Conservation (phyloP, 306 rosid genomes). For the Leucaena leucocephala region DNA sequence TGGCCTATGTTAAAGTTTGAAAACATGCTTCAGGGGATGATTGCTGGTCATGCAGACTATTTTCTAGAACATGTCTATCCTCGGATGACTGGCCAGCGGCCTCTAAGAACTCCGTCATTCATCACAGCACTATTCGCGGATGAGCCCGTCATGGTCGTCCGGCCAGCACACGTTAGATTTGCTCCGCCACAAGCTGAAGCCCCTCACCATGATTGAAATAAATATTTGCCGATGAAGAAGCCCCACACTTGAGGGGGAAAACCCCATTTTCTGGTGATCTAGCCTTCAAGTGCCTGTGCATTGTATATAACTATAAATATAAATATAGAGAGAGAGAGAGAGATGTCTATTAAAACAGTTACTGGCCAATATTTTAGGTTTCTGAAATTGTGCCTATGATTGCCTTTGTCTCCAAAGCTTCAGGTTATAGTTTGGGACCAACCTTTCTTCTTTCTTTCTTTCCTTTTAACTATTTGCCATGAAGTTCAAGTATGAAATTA, state of each 20-base stretch:
- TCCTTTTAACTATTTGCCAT: not conserved
- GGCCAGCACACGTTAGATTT: conserved; percentile 54
- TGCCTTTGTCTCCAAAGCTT: too few relatives aligned
- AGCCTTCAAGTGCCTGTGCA: not conserved
- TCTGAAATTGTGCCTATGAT: not conserved
- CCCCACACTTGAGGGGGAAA: not conserved
- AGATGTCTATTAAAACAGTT: not conserved
- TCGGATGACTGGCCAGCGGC: conserved; percentile 64
- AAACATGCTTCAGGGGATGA: conserved; percentile 57
- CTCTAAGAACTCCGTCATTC: conserved; percentile 56
- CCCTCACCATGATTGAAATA: conserved; percentile 43
- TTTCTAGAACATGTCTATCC: conserved; percentile 74
- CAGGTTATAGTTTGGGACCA: not conserved
- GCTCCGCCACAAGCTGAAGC: conserved; percentile 56
- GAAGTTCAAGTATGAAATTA: not conserved
- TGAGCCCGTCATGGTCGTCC: conserved; percentile 56
- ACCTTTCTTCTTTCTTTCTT: not conserved
- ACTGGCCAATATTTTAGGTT: not conserved
- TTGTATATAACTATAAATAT: not conserved
- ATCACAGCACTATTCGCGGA: conserved; percentile 67
- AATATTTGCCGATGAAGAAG: not conserved
- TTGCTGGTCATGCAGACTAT: conserved; percentile 78
- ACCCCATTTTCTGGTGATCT: not conserved
- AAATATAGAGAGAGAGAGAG: too few relatives aligned
- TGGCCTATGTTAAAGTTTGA: not conserved